phyloP scores from a whole-genome alignment of 164 flowering plant genomes.

The Sextonia rubra region DNA sequence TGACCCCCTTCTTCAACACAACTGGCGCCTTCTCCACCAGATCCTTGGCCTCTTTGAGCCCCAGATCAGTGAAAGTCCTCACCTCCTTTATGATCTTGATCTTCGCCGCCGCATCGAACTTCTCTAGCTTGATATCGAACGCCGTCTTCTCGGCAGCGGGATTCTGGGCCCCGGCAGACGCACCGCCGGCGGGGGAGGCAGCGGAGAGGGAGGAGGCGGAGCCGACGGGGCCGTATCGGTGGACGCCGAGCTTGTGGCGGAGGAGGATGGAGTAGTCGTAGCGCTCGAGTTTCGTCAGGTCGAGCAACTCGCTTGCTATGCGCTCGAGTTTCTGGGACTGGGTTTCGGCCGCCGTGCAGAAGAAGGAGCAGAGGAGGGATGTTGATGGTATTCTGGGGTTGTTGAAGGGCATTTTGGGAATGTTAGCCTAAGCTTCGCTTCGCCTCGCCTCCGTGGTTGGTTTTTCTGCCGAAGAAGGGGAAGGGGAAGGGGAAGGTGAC shows the following conservation, averaged over 20 bases:
- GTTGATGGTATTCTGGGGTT: constrained; percentile 5
- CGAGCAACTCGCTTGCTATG: constrained; percentile 60
- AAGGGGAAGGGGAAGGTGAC: too few relatives aligned
- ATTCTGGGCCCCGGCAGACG: constrained; percentile 21
- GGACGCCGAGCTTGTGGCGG: constrained; percentile 48
- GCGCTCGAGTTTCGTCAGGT: constrained; percentile 51
- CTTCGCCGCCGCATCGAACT: constrained; percentile 58
- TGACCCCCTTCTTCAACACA: constrained; percentile 56
- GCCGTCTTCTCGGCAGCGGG: constrained; percentile 51
- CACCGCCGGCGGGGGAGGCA: constrained; percentile 17
- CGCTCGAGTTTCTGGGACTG: constrained; percentile 52
- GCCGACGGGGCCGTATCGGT: constrained; percentile 48
- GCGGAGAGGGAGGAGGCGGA: constrained; percentile 27
- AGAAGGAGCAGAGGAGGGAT: constrained; percentile 1
- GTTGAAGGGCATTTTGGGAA: constrained; percentile 10
- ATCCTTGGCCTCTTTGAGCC: constrained; percentile 76
- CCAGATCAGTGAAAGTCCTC: constrained; percentile 60
- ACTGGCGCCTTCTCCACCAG: constrained; percentile 68
- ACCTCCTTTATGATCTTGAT: constrained; percentile 71
- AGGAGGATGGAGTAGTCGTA: constrained; percentile 56
- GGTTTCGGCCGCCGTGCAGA: constrained; percentile 16
- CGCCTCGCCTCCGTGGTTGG: too few relatives aligned
- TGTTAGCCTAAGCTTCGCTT: too few relatives aligned
- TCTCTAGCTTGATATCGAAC: constrained; percentile 65
- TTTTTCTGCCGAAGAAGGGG: too few relatives aligned